Conservation (phyloP, 139 green algal genomes). For the Chlorella sp. region DNA sequence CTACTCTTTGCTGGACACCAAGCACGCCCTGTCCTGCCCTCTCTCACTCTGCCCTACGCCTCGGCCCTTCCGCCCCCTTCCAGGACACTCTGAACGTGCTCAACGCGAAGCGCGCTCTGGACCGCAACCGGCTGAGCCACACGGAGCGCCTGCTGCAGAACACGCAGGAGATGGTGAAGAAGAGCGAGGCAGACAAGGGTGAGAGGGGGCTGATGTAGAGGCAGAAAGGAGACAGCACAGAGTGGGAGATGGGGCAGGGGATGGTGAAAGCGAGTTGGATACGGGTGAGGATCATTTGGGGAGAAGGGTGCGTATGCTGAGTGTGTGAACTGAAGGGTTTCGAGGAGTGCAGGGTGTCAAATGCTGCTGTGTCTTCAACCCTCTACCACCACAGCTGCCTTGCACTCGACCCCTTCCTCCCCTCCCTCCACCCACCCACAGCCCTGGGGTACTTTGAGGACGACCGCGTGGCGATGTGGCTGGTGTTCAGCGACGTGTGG, state of each 20-base stretch:
- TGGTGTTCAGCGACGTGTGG: slow-evolving; percentile 61
- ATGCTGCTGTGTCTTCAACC: no score
- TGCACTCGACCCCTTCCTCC: no score
- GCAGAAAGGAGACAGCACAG: background rate
- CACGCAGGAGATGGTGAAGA: slow-evolving; percentile 29
- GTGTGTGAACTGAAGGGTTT: no score
- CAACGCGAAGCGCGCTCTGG: background rate
- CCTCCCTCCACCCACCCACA: background rate
- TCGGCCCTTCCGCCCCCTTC: no score
- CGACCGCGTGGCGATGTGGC: slow-evolving; percentile 46
- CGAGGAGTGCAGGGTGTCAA: no score
- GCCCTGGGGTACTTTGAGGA: slow-evolving; percentile 34
- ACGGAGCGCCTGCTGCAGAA: slow-evolving; percentile 40
- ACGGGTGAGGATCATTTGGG: background rate
- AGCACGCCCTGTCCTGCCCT: no score
- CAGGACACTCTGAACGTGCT: slow-evolving; percentile 8
- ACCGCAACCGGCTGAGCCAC: slow-evolving; percentile 30
- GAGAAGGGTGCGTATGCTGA: no score
- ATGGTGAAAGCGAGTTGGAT: background rate
- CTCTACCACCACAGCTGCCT: no score
- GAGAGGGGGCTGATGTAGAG: background rate
- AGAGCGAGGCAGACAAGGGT: slow-evolving; percentile 15
- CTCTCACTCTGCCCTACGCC: no score
- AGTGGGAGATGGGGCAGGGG: background rate
- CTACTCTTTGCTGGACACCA: no score